Evolutionary conservation across 148 eudicot genomes (phyloP), one percentile per base, ranked within the genome.

Genomic region (Spergularia bocconei): DNA sequence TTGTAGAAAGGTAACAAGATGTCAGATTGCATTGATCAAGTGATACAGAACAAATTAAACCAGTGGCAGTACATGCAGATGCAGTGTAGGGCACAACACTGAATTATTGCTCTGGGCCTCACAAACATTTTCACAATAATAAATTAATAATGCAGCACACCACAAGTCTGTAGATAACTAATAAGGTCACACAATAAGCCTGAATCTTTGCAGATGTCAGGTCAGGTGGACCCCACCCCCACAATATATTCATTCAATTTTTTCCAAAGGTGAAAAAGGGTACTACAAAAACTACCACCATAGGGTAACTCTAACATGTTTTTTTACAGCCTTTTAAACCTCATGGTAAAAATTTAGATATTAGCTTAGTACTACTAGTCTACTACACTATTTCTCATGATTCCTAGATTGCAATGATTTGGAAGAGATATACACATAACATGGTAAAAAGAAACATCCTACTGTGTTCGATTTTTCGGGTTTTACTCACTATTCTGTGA

Each of bases 401-500:
- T 70, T 56, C 79, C 76, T 76, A 80, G 33, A 20, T 75, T 80
- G 76, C 53, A 71, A 76, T 68, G 73, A 76, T 76, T 80, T 9
- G 83, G 72, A 65, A 55, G 63, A 63, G 64, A 71, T 72, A 77
- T 87, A 77, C 83, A 80, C 80, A 84, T 77, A 82, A 63, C 60
- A 60, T 44, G 48, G 48, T 44, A 44, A 44, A 44, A 44, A 44
- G 6, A 44, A 44, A 44, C 48, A 44, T 44, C 6, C 48, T 44
- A 9, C 8, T 23, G 51, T 66, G 39, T 59, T 5, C 23, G 72
- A 41, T 12, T 44, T 44, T 20, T 55, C 39, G 19, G 23, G 69
- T 14, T 59, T 72, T 70, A 88, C 50, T 72, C 86, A 67, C 94
- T 96, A 87, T 92, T 96, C 70, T 91, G 98, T 52, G 99, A 92